Base-by-base conservation (phyloP, 768 basidiomycete species). In the Coprinopsis sp. region DNA sequence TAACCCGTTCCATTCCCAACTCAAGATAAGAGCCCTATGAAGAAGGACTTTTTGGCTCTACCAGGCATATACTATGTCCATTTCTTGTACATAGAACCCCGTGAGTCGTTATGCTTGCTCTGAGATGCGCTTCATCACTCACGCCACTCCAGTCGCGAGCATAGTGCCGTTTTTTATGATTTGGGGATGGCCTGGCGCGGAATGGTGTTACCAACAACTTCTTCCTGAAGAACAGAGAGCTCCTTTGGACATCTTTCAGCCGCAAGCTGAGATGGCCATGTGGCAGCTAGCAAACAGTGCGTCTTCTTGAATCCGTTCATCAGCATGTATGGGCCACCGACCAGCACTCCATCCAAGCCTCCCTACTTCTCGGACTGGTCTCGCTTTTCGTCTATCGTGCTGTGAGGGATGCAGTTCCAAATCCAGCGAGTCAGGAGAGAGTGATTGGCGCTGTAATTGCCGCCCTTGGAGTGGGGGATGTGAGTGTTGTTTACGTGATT, bases 221-320 rank as follows among this genome's bases (percentile, higher is more conserved):
- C 73, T 85, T 34, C 84, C 84, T 1, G 67, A 39, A 23, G 66
- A 6, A 46, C 54, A n/a, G 47, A 60, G 0, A 64, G 68, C 28
- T 47, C 59, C 4, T 54, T 64, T 22, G 45, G 47, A 6, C 52
- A 23, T 59, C 5, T 56, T 79, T 39, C 78, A 83, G 37, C 58
- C 69, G 29, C 70, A 80, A 28, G 74, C 78, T 5, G 67, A 64
- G 13, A 83, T 85, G 76, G 76, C 74, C 14, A 71, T 86, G 46
- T 79, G 78, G 72, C 86, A 88, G 53, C 64, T 87, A 8, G 77
- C 73, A 24, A 87, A 83, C 50, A 82, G 85, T 83, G 50, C 37
- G 76, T 55, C 7, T 37, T 19, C 19, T 21, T 33, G 11, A 12
- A 8, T 33, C 6, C 31, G 13, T 25, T 41, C 37, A n/a, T 28